Base-by-base conservation (phyloP, 225 moss, liverwort and hornwort species). In the Neckera pumila region DNA sequence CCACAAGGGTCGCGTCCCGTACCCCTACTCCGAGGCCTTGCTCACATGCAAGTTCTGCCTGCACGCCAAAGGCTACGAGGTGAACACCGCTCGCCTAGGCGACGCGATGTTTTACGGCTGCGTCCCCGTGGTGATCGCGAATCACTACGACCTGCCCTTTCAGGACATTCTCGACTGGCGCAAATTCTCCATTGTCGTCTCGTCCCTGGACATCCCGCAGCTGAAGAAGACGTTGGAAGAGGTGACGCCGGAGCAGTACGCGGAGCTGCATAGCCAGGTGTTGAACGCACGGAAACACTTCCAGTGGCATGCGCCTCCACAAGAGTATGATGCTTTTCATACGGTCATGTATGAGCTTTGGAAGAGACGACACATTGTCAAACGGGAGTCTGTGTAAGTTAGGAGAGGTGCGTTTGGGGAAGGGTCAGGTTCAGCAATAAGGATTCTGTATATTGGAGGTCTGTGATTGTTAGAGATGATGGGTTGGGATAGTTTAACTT, bases 81-180 rank as follows among this genome's bases (percentile, higher is more conserved):
- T 96, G 75, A 96, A 96, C 84, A 96, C 96, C 9, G 95, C 96
- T 20, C 94, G 96, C 74, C 86, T 96, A 6, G 93, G 93, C 54
- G 95, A 95, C 75, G 95, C 96, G 33, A 96, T 96, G 92, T 95
- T 91, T 75, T 96, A 95, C 34, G 96, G 94, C 14, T 96, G 96
- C 71, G 96, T 96, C 40, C 96, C 96, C 14, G 93, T 95, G 83
- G 90, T 94, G 25, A 95, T 96, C 53, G 93, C 95, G 23, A 94
- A 96, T 49, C 87, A 96, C 78, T 96, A 95, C 85, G 95, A 96
- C 87, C 91, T 96, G 31, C 94, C 96, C 33, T 94, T 95, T n/a
- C 90, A 95, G 51, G 94, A 93, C 56, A 89, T 95, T 82, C 78
- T 96, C 60, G 95, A 96, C 59, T 96, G 96, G 96, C 85, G 84